These are phyloP conservation scores for Macrophomina phaseolina DNA, from an alignment of 2,329 filamentous ascomycete species.

Conservation along the genomic window DNA sequence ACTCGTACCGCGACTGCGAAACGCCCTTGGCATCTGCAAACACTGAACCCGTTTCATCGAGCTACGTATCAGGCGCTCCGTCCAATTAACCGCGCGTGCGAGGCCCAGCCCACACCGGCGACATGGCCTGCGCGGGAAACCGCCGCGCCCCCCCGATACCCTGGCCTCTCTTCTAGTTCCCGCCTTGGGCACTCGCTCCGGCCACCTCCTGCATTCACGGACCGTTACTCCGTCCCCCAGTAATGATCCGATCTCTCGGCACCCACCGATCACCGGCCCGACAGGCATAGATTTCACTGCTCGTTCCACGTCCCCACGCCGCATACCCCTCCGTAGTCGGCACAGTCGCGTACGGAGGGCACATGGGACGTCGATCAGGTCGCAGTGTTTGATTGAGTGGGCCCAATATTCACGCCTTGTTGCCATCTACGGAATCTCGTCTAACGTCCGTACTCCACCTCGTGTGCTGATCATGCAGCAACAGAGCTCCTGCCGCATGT, in stretches of 20 bases:
- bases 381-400: slow-evolving; percentile 8
- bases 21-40: slow-evolving; percentile 1
- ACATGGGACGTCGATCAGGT: slow-evolving; percentile 7
- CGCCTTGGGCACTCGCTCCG: neutral
- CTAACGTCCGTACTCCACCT: neutral
- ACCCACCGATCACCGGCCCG: neutral
- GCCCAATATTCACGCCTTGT: neutral
- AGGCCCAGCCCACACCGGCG: neutral
- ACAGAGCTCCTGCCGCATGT: slow-evolving; percentile 1
- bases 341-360: neutral
- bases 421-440: neutral
- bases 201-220: neutral
- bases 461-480: neutral
- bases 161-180: neutral
- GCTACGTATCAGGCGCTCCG: slow-evolving; percentile 8
- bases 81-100: neutral
- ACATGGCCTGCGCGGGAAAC: neutral
- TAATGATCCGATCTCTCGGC: slow-evolving; percentile 8
- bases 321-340: neutral
- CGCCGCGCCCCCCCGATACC: neutral
- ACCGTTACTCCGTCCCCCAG: slow-evolving; percentile 8
- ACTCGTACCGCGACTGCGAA: neutral
- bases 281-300: neutral
- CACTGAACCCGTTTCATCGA: neutral
- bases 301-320: neutral